Evolutionary conservation across 1,284 basidiomycete species (phyloP).

Genomic region (Naganishia cerealis): DNA sequence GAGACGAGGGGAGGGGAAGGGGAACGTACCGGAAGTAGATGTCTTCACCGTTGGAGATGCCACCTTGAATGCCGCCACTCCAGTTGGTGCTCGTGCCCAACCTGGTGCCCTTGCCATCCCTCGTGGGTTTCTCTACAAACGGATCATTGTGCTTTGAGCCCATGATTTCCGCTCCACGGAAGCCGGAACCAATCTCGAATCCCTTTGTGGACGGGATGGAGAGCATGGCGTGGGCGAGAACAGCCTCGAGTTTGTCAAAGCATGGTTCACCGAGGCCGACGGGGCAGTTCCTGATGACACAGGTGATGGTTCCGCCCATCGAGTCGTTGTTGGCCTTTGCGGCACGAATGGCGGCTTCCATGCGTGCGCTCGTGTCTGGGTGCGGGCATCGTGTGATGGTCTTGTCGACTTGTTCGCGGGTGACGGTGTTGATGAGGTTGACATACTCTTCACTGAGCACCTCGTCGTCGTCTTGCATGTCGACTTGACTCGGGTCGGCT

Average conservation of each 20-base stretch:
- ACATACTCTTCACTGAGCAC: conserved; percentile 80
- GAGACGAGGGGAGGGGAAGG: conserved; percentile 14
- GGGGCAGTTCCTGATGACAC: conserved; percentile 87
- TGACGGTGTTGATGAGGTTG: conserved; percentile 73
- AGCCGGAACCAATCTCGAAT: conserved; percentile 97
- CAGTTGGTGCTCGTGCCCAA: conserved; percentile 89
- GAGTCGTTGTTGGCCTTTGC: conserved; percentile 90
- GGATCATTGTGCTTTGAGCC: conserved; percentile 92
- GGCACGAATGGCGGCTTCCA: conserved; percentile 86
- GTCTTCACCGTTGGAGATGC: conserved; percentile 95
- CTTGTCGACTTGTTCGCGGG: conserved; percentile 84
- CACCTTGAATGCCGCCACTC: conserved; percentile 96
- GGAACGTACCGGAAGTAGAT: conserved; percentile 94
- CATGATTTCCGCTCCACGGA: conserved; percentile 91
- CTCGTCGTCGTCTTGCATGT: conserved; percentile 70
- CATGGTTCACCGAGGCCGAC: conserved; percentile 93
- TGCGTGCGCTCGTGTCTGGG: conserved; percentile 77
- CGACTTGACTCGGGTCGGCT: conserved; percentile 58
- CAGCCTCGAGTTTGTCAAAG: conserved; percentile 98
- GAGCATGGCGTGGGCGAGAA: conserved; percentile 95
- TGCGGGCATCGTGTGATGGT: conserved; percentile 90
- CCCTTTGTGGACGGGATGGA: conserved; percentile 98
- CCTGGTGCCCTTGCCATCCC: conserved; percentile 59
- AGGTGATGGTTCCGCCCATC: conserved; percentile 95
- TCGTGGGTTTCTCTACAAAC: conserved; percentile 60